Evolutionary conservation across 768 basidiomycete genomes (phyloP).

Genomic region (Agrocybe chaxingu): DNA sequence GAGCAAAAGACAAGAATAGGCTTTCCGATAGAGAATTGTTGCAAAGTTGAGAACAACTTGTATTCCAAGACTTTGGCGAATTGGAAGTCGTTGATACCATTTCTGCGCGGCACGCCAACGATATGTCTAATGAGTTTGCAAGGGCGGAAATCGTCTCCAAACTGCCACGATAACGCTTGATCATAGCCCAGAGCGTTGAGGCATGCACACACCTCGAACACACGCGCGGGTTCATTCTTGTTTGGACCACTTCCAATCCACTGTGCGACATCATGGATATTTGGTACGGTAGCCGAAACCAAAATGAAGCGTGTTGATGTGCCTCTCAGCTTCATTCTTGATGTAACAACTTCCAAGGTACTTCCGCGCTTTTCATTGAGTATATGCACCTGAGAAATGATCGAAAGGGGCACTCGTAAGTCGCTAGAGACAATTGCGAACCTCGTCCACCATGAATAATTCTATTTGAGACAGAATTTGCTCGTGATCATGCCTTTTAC

Average conservation of each 20-base stretch:
- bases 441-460: slow-evolving; percentile 91
- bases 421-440: slow-evolving; percentile 22
- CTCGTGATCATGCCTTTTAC: slow-evolving; percentile 56
- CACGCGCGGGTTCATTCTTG: slow-evolving; percentile 45
- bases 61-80: slow-evolving; percentile 70
- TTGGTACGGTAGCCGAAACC: slow-evolving; percentile 92
- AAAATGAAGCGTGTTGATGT: slow-evolving; percentile 76
- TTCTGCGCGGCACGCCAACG: slow-evolving; percentile 61
- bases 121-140: slow-evolving; percentile 76
- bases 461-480: slow-evolving; percentile 66
- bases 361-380: slow-evolving; percentile 89
- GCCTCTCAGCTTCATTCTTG: slow-evolving; percentile 83
- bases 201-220: slow-evolving; percentile 56
- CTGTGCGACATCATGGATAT: slow-evolving; percentile 82
- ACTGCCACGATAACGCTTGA: slow-evolving; percentile 41
- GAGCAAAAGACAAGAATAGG: slow-evolving; percentile 87
- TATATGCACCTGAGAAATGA: slow-evolving; percentile 71
- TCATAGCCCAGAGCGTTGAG: not conserved
- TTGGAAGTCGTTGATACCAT: slow-evolving; percentile 73
- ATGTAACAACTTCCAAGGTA: slow-evolving; percentile 91
- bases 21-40: slow-evolving; percentile 71
- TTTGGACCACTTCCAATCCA: slow-evolving; percentile 67
- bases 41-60: slow-evolving; percentile 70
- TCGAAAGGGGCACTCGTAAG: not conserved
- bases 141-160: slow-evolving; percentile 90